phyloP scores from a whole-genome alignment of 202 grass and related monocot genomes.

The Carex arenaria region DNA sequence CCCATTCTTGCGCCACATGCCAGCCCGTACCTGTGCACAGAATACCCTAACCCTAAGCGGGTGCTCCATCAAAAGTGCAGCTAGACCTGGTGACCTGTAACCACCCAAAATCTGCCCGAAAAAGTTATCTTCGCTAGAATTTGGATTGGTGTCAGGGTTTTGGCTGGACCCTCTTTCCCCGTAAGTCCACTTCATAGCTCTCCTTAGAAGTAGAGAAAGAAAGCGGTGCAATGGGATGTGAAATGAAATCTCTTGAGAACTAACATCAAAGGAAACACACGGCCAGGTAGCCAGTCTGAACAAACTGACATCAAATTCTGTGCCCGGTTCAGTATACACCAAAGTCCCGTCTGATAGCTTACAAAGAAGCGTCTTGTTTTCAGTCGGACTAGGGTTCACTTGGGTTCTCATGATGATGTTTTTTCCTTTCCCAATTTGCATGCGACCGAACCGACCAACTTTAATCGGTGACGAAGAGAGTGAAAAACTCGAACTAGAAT shows the following conservation, averaged over 20 bases:
- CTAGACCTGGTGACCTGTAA: constrained; percentile 58
- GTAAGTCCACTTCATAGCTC: constrained; percentile 56
- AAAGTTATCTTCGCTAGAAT: constrained; percentile 46
- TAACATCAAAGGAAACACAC: constrained; percentile 76
- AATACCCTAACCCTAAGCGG: constrained; percentile 89
- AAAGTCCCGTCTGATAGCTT: constrained; percentile 55
- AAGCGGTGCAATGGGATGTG: constrained; percentile 95
- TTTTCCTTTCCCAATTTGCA: constrained; percentile 24
- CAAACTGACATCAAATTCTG: constrained; percentile 46
- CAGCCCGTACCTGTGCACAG: constrained; percentile 90
- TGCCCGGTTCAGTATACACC: constrained; percentile 48
- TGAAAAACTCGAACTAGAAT: constrained; percentile 20
- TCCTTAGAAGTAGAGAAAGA: constrained; percentile 79
- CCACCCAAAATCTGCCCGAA: constrained; percentile 57
- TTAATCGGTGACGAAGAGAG: constrained; percentile 22
- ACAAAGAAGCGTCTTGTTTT: constrained; percentile 44
- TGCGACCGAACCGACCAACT: constrained; percentile 7
- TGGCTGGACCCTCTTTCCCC: constrained; percentile 48
- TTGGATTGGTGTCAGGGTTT: constrained; percentile 14
- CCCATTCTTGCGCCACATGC: constrained; percentile 99
- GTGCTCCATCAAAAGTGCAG: constrained; percentile 95
- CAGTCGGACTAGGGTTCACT: constrained; percentile 9
- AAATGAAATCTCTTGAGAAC: constrained; percentile 94
- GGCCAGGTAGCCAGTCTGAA: constrained; percentile 61
- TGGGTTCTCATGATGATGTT: constrained; percentile 18